phyloP scores from a whole-genome alignment of 345 rosid genomes.

The Aquilaria sinensis region DNA sequence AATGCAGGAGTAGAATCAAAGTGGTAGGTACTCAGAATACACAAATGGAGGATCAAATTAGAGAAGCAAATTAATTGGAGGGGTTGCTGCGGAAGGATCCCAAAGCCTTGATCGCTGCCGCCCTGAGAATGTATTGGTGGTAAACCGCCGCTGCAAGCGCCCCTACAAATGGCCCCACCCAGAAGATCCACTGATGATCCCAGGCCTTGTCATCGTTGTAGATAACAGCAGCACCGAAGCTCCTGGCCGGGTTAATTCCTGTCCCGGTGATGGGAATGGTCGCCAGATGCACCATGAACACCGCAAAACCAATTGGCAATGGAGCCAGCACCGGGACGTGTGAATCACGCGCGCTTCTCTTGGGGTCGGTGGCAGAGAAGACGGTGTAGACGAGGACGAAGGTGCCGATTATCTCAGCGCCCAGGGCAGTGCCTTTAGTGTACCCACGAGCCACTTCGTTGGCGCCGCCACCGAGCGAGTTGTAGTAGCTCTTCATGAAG shows the following conservation, averaged over 20 bases:
- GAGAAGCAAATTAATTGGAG: constrained; percentile 26
- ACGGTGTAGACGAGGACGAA: too few species aligned
- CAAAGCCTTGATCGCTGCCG: constrained; percentile 58
- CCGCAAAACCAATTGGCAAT: constrained; percentile 74
- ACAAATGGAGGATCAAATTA: too few species aligned
- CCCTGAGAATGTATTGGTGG: constrained; percentile 64
- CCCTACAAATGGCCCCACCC: constrained; percentile 77
- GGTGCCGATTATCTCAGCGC: constrained; percentile 53
- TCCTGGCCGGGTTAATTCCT: constrained; percentile 75
- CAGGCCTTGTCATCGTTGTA: constrained; percentile 46
- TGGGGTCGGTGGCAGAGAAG: constrained; percentile 78
- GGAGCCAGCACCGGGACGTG: constrained; percentile 88
- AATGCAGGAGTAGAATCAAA: too few species aligned
- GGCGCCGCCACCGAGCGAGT: constrained; percentile 60
- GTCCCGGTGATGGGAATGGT: constrained; percentile 80
- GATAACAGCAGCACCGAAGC: constrained; percentile 80
- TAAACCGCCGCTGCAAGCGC: constrained; percentile 71
- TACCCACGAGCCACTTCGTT: constrained; percentile 48
- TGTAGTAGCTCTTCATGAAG: constrained; percentile 54
- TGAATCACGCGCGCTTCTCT: constrained; percentile 84
- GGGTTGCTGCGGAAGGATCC: constrained; percentile 66
- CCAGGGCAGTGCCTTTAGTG: constrained; percentile 64
- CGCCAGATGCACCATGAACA: constrained; percentile 75
- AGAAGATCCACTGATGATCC: constrained; percentile 88
- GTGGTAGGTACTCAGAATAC: too few species aligned